Conservation (phyloP, 495 filamentous ascomycete genomes). For the Trichoderma reesei region DNA sequence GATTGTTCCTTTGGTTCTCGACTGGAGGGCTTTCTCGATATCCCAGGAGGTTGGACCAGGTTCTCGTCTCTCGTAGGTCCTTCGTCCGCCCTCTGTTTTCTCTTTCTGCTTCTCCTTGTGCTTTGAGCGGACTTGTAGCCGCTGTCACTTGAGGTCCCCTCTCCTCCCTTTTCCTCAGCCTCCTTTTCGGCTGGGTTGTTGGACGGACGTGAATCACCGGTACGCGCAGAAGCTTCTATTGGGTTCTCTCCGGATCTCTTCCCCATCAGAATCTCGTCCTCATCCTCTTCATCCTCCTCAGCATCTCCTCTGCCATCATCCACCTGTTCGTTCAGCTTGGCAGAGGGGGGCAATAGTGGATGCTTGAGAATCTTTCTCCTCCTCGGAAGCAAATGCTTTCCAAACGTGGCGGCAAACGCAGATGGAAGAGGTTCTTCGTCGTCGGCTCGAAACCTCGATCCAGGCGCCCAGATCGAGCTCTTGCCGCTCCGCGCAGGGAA, state of each 20-base stretch:
- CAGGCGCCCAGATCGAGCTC: slow-evolving; percentile 7
- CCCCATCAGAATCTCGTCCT: slow-evolving; percentile 24
- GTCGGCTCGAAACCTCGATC: neutral
- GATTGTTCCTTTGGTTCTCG: neutral
- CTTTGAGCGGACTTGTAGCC: neutral
- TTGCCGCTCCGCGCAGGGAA: slow-evolving; percentile 11
- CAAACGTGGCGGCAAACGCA: neutral
- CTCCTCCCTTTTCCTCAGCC: neutral
- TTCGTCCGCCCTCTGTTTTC: neutral
- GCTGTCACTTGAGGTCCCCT: neutral
- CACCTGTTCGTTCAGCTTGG: slow-evolving; percentile 10
- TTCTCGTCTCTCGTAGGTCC: neutral
- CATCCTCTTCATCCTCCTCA: slow-evolving; percentile 16
- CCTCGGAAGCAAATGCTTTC: neutral
- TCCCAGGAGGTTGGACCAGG: too few species aligned
- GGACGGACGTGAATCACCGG: neutral
- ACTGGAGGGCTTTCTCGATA: neutral
- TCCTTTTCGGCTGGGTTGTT: neutral
- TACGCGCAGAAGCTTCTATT: neutral
- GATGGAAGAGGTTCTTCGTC: slow-evolving; percentile 8
- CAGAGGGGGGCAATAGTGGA: neutral
- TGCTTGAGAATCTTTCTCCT: neutral
- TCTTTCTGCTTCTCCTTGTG: neutral
- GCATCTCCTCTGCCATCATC: slow-evolving; percentile 16
- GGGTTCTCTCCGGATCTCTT: neutral